phyloP scores from a whole-genome alignment of 139 green algal species.

The Haematococcus sp. region DNA sequence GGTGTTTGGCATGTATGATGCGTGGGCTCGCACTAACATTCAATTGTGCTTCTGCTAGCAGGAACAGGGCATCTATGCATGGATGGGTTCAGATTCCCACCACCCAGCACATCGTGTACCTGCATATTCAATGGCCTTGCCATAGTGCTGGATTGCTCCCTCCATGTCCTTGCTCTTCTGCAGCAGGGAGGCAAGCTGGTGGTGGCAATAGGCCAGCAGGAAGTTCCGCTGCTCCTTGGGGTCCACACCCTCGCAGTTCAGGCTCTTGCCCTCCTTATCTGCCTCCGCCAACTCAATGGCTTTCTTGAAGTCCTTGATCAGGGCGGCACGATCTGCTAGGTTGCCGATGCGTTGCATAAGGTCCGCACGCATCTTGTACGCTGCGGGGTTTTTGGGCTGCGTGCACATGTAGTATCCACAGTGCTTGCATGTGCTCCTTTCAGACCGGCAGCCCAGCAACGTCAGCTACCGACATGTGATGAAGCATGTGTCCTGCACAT shows the following conservation, averaged over 20 bases:
- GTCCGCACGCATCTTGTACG: slow-evolving; percentile 15
- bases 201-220: slow-evolving; percentile 3
- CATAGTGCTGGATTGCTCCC: neutral
- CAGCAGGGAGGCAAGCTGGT: slow-evolving; percentile 8
- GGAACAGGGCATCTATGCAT: too few relatives aligned
- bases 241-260: slow-evolving; percentile 13
- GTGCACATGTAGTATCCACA: too few relatives aligned
- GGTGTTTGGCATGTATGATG: too few relatives aligned
- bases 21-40: too few relatives aligned
- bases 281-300: slow-evolving; percentile 6
- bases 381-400: slow-evolving; percentile 9
- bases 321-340: neutral
- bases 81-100: too few relatives aligned
- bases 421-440: too few relatives aligned
- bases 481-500: too few relatives aligned
- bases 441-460: too few relatives aligned
- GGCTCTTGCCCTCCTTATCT: neutral
- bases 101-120: too few relatives aligned
- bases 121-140: neutral
- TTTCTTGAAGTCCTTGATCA: slow-evolving; percentile 2
- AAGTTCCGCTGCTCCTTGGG: slow-evolving; percentile 9
- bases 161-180: slow-evolving; percentile 5
- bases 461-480: too few relatives aligned
- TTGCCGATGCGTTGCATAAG: slow-evolving; percentile 8
- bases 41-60: too few relatives aligned